These are phyloP conservation scores for Bipolaris sorokiniana DNA, from an alignment of 2,329 filamentous ascomycete species.

Conservation along the genomic window DNA sequence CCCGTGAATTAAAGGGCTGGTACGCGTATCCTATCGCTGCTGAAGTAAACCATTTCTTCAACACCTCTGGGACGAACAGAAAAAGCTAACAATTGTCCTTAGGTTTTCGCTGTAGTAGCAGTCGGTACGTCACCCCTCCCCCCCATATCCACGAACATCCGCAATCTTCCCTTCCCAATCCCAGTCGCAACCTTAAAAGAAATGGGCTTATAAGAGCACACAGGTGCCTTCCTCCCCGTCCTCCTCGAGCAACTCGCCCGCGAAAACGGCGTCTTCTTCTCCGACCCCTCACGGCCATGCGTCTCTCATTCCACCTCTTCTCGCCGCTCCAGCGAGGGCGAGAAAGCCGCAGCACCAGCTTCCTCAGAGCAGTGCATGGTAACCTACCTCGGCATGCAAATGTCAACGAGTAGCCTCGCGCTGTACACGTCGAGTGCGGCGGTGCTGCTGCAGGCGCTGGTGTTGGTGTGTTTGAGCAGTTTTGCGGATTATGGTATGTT, in stretches of 20 bases:
- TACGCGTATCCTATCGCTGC: constrained; percentile 90
- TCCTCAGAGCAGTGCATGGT: constrained; percentile 71
- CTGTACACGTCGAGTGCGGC: constrained; percentile 95
- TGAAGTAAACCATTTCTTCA: constrained; percentile 58
- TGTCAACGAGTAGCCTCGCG: constrained; percentile 92
- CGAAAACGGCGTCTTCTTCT: constrained; percentile 83
- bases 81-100: neutral
- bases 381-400: constrained; percentile 74
- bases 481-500: constrained; percentile 85
- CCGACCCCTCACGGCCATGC: constrained; percentile 76
- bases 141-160: too few relatives aligned
- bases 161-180: too few relatives aligned
- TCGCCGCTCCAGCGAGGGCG: too few relatives aligned
- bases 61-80: neutral
- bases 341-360: too few relatives aligned
- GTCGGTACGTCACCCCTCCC: constrained; percentile 72
- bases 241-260: constrained; percentile 87
- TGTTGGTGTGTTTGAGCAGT: constrained; percentile 90
- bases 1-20: constrained; percentile 83
- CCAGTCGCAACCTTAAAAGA: too few relatives aligned
- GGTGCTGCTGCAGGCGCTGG: constrained; percentile 82
- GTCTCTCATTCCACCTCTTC: constrained; percentile 58
- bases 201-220: too few relatives aligned
- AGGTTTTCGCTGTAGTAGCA: constrained; percentile 83
- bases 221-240: constrained; percentile 87